Evolutionary conservation across 345 rosid species (phyloP), one percentile per base, ranked within the genome.

Genomic region (Moricandia arvensis): DNA sequence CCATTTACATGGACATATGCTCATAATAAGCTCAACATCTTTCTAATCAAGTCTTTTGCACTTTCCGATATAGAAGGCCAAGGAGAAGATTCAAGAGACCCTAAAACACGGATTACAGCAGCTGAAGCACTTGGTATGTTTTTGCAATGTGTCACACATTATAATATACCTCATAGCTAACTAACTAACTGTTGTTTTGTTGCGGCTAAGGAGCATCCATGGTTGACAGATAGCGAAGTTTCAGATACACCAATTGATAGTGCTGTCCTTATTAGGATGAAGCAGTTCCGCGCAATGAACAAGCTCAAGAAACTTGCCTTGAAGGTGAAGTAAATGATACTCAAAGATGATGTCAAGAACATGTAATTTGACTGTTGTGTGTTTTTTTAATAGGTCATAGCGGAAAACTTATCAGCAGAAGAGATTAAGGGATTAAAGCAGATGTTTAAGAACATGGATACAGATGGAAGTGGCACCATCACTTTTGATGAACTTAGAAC

Each of bases 401-500:
- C 99, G 2, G 86, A 90, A 75, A 90, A 73, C 82, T 85, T 95
- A 43, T 86, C 95, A 0, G 90, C 85, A 80, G 99, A 95, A 64
- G 99, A 92, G 75, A 86, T 89, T 78, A 85, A 86, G 79, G 99
- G 99, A 69, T 77, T 95, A 75, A 85, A 75, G 72, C 85, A 87
- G 68, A 90, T 76, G 97, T 95, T 95, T 83, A 83, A 81, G 67
- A 92, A 90, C 91, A 89, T 95, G 65, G 99, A 90, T 86, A 92
- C 93, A 0, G 97, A 95, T 77, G 53, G 83, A 35, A 95, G 93
- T 80, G 97, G 93, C 3, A 84, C 91, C 29, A 92, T 95, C 69
- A 95, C 97, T 34, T 84, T 79, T 59, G 93, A 90, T 59, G 99
- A 95, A 74, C 91, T 95, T 30, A 91, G 78, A 75, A 74, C 45